These are phyloP conservation scores for Microbotryum intermedium DNA, from an alignment of 1,284 basidiomycete species.

Conservation along the genomic window DNA sequence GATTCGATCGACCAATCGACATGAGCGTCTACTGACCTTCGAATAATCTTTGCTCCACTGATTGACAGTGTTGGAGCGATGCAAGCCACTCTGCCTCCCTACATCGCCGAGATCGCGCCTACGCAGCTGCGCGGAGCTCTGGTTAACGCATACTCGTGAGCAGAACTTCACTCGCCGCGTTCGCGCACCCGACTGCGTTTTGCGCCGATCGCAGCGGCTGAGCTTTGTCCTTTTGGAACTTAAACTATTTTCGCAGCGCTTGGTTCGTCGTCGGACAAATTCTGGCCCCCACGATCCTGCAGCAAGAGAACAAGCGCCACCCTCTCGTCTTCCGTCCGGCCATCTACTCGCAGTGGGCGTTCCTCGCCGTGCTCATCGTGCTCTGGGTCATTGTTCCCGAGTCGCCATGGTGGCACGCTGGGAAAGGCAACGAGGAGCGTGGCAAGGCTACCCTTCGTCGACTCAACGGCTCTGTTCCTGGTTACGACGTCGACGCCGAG, in stretches of 20 bases:
- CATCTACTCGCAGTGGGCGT: conserved; percentile 34
- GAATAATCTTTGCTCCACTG: no score
- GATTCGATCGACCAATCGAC: no score
- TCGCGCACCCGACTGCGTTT: no score
- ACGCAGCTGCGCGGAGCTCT: conserved; percentile 31
- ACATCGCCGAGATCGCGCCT: conserved; percentile 33
- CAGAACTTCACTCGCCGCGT: conserved; percentile 9
- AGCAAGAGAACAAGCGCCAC: conserved; percentile 11
- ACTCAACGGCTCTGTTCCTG: conserved; percentile 16
- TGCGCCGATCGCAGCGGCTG: no score
- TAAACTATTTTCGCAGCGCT: neutral
- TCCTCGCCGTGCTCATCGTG: conserved; percentile 31
- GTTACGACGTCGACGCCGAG: conserved; percentile 26
- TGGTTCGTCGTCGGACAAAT: conserved; percentile 28
- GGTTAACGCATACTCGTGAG: conserved; percentile 26
- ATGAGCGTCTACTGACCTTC: no score
- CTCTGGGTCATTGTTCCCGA: conserved; percentile 35
- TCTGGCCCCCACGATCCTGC: conserved; percentile 22
- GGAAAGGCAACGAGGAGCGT: conserved; percentile 25
- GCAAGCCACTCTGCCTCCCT: conserved; percentile 33
- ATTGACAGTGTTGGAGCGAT: conserved; percentile 16
- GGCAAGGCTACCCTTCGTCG: conserved; percentile 24
- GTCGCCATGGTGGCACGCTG: conserved; percentile 34
- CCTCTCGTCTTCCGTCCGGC: conserved; percentile 28
- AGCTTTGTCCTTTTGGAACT: no score